Evolutionary conservation across 1,284 basidiomycete genomes (phyloP).

Genomic region (Porodaedalea pini): DNA sequence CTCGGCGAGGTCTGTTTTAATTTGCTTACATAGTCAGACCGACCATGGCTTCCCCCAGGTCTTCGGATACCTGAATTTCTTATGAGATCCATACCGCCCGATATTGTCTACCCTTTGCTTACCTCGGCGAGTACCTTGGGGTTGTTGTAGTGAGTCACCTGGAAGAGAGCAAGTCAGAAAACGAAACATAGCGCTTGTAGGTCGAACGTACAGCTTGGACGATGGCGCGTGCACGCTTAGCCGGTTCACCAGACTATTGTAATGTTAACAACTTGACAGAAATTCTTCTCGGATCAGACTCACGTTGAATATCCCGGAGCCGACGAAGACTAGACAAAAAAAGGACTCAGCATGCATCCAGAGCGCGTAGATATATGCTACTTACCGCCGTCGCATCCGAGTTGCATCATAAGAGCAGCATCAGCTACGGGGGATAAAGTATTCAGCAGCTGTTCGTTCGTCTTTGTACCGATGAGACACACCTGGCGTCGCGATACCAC

Average conservation of each 20-base stretch:
- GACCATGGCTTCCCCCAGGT: constrained; percentile 90
- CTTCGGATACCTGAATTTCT: constrained; percentile 70
- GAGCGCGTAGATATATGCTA: constrained; percentile 20
- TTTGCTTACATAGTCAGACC: constrained; percentile 78
- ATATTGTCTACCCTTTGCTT: constrained; percentile 21
- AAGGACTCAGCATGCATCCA: constrained; percentile 15
- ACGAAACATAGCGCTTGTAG: constrained; percentile 1
- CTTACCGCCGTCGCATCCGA: constrained; percentile 94
- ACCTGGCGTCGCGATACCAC: constrained; percentile 95
- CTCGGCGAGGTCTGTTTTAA: neutral
- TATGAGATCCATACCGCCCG: constrained; percentile 12
- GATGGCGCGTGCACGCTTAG: constrained; percentile 93
- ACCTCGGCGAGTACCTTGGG: constrained; percentile 80
- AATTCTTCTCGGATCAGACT: constrained; percentile 29
- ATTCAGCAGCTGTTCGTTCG: neutral
- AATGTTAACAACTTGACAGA: constrained; percentile 16
- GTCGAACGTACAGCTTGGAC: constrained; percentile 77
- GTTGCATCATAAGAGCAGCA: constrained; percentile 99
- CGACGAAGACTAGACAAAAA: constrained; percentile 72
- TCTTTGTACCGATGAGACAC: constrained; percentile 24
- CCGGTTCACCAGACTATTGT: constrained; percentile 84
- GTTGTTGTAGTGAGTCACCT: constrained; percentile 96
- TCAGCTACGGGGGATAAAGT: constrained; percentile 56
- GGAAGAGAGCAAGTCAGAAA: constrained; percentile 16
- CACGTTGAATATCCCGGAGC: constrained; percentile 92